These are phyloP conservation scores for Aureobasidium sp. DNA, from an alignment of 2,329 filamentous ascomycete species.

Conservation along the genomic window DNA sequence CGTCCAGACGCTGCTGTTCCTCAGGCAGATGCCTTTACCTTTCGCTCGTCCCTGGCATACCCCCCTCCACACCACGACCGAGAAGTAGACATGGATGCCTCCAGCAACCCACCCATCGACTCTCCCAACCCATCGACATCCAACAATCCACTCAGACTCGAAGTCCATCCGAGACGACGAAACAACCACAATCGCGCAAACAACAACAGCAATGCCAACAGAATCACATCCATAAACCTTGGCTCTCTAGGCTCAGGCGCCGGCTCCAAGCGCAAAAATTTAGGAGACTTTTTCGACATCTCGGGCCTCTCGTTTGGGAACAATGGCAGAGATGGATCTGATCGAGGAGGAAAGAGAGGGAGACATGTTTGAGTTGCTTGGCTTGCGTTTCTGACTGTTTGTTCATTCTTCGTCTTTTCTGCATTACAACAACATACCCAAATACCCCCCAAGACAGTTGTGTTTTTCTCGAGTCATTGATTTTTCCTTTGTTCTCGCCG, in stretches of 20 bases:
- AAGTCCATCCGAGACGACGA: slow-evolving; percentile 20
- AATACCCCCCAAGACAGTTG: slow-evolving; percentile 1
- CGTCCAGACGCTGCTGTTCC: slow-evolving; percentile 36
- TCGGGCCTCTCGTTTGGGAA: slow-evolving; percentile 49
- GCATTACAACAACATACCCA: slow-evolving; percentile 4
- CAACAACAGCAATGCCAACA: slow-evolving; percentile 30
- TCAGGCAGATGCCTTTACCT: slow-evolving; percentile 59
- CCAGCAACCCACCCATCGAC: slow-evolving; percentile 22
- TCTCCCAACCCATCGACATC: slow-evolving; percentile 40
- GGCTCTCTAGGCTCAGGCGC: slow-evolving; percentile 53
- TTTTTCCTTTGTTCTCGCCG: neutral
- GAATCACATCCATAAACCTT: slow-evolving; percentile 30
- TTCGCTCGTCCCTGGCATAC: slow-evolving; percentile 57
- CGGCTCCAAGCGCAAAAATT: slow-evolving; percentile 65
- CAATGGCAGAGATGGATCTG: slow-evolving; percentile 49
- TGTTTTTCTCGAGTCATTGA: neutral
- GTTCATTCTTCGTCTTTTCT: neutral
- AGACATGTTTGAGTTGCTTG: slow-evolving; percentile 26
- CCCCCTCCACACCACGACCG: slow-evolving; percentile 39
- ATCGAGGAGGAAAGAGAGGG: slow-evolving; percentile 29
- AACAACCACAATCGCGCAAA: slow-evolving; percentile 24
- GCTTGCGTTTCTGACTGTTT: neutral
- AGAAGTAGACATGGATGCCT: slow-evolving; percentile 44
- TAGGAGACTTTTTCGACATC: slow-evolving; percentile 69
- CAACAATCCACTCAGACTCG: slow-evolving; percentile 18